Evolutionary conservation across 306 rosid species (phyloP).

Genomic region (Dryas alaskensis): DNA sequence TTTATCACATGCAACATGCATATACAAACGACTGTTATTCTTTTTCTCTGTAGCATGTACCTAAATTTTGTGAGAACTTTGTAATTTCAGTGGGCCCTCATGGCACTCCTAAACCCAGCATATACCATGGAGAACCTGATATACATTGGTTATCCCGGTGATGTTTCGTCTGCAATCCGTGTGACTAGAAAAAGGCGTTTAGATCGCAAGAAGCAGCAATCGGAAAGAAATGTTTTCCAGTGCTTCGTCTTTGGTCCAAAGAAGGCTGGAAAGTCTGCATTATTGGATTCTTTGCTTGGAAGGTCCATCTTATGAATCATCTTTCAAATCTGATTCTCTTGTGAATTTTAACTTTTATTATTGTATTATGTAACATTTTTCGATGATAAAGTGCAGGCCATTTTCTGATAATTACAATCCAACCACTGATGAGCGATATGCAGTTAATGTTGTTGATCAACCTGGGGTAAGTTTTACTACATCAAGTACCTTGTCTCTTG

Average conservation of each 20-base stretch:
- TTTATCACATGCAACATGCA: background rate
- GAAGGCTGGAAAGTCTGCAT: constrained; percentile 86
- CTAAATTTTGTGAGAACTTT: constrained; percentile 10
- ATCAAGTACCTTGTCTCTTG: constrained; percentile 8
- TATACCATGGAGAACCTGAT: constrained; percentile 81
- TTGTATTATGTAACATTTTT: constrained; percentile 11
- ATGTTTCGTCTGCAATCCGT: constrained; percentile 68
- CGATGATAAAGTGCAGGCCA: constrained; percentile 48
- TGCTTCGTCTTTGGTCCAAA: constrained; percentile 96
- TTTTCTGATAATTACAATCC: constrained; percentile 60
- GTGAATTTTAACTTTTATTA: background rate
- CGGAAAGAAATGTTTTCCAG: constrained; percentile 80
- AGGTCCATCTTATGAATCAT: constrained; percentile 43
- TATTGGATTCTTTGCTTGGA: constrained; percentile 77
- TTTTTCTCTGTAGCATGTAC: background rate
- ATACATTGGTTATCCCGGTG: constrained; percentile 80
- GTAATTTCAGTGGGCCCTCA: constrained; percentile 81
- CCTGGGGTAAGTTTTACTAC: constrained; percentile 42
- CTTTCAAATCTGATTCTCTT: constrained; percentile 10
- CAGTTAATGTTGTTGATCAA: constrained; percentile 59
- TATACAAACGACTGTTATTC: background rate
- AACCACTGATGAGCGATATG: constrained; percentile 69
- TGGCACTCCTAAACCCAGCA: constrained; percentile 84
- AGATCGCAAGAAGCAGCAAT: constrained; percentile 85
- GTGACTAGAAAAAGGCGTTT: constrained; percentile 74